Conservation (phyloP, 805 yeast genomes). For the Lipomyces kockii region DNA sequence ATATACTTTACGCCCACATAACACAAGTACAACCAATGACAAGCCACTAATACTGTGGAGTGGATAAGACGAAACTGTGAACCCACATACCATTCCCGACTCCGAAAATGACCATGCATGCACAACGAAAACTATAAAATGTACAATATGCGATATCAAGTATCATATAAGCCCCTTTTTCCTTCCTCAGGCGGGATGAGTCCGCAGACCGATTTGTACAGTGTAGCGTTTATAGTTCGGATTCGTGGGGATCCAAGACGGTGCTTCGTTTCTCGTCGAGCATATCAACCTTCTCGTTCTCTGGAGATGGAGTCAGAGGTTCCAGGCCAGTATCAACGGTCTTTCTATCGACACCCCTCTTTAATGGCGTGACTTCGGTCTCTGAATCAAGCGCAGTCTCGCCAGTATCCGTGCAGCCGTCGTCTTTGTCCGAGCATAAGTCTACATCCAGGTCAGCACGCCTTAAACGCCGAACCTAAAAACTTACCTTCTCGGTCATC, state of each 20-base stretch:
- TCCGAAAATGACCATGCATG: slow-evolving; percentile 2
- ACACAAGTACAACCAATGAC: background rate
- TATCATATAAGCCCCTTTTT: background rate
- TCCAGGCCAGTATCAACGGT: background rate
- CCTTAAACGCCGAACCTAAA: background rate
- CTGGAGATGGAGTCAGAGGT: background rate
- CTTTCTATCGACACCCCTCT: background rate
- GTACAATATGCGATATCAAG: background rate
- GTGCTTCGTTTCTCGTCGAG: background rate
- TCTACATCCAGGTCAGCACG: background rate
- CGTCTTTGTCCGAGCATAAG: background rate
- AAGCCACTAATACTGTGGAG: background rate
- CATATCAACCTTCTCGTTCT: background rate
- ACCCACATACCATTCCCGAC: background rate
- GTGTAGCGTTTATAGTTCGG: background rate
- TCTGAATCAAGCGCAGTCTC: background rate
- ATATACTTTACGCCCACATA: background rate
- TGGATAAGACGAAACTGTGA: background rate
- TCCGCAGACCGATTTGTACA: background rate
- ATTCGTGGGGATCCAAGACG: background rate
- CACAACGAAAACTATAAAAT: background rate
- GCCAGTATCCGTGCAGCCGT: background rate
- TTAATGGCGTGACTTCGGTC: background rate
- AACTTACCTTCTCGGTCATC: background rate
- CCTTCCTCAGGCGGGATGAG: background rate